Evolutionary conservation across 78 protist genomes (phyloP).

Genomic region (Chrysochromulina tobinii): DNA sequence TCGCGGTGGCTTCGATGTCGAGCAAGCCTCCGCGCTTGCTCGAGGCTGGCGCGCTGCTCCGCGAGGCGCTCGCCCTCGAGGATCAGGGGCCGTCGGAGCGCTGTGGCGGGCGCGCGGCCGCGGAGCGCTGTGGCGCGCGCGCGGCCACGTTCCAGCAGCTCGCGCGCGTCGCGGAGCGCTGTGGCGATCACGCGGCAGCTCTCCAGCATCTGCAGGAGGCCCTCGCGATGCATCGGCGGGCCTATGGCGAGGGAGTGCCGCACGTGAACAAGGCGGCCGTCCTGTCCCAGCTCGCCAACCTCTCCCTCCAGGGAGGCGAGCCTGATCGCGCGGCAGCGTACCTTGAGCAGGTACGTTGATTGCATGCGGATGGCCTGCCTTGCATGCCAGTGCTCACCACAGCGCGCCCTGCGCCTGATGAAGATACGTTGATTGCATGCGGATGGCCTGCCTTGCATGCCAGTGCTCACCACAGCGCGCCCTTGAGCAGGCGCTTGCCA

Average conservation of each 20-base stretch:
- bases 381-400: too few relatives aligned
- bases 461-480: not conserved
- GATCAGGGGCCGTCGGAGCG: not conserved
- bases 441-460: too few relatives aligned
- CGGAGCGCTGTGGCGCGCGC: not conserved
- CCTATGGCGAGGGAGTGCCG: constrained; percentile 9
- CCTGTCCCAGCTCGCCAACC: not conserved
- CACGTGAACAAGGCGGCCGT: constrained; percentile 13
- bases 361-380: too few relatives aligned
- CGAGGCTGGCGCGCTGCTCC: constrained; percentile 9
- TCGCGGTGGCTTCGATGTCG: not conserved
- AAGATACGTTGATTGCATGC: too few relatives aligned
- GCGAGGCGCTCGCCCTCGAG: constrained; percentile 6
- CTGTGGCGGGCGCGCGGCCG: not conserved
- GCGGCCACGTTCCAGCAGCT: constrained; percentile 22
- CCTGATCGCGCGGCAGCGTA: not conserved
- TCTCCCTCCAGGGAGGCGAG: not conserved
- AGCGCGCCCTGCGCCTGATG: too few relatives aligned
- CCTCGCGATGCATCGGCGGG: not conserved
- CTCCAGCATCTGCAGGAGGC: not conserved
- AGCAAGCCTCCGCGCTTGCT: not conserved
- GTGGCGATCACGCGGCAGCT: not conserved
- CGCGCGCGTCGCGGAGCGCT: constrained; percentile 10
- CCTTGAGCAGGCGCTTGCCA: not conserved
- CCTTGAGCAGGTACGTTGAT: not conserved